Evolutionary conservation across 768 basidiomycete species (phyloP), one percentile per base, ranked within the genome.

Genomic region (Pisolithus marmoratus): DNA sequence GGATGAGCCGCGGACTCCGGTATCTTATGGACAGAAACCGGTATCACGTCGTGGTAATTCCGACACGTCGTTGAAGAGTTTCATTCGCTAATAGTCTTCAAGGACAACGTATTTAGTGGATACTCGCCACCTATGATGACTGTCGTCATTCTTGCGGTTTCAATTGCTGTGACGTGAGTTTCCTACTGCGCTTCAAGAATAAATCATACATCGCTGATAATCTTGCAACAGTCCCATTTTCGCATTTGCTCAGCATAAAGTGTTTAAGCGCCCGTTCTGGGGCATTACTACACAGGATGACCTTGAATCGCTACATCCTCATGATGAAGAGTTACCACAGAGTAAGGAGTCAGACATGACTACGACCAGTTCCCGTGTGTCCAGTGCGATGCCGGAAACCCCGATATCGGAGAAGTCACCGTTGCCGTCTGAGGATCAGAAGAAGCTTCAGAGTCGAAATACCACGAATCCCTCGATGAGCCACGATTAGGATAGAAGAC

Each of bases 1-100:
- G 85, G 5, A 75, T 85, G 73, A 82, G 83, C 57, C 68, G 76
- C 20, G 85, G 84, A 2, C 70, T 87, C 27, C 75, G 85, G 20
- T 79, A 74, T 58, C 71, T 87, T 14, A 75, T 85, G 53, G 85
- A 87, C 60, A 71, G 79, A 41, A 87, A 87, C 57, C 59, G 70
- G 9, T 73, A 77, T 24, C 85, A 87, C 66, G 63, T 71, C 48
- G 68, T 74, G 52, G 83, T 85, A 54, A 52, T 79, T 68, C 20
- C 47, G 19, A 5, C 27, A 38, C 5, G 38, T 34, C 34, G 14
- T 20, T 50, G 46, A 48, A n/a, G 24, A 45, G 8, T 26, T n/a
- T 23, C 31, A 23, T 17, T 36, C 29, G 44, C 45, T 53, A 20
- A 54, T 47, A 23, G 24, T 37, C 49, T 44, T 51, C 45, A 56